A percentile compares a stretch with the other conserved stretches of the same genome.
These are phyloP conservation scores for Mycena leptocephala DNA, from an alignment of 768 basidiomycete species.

Conservation along the genomic window DNA sequence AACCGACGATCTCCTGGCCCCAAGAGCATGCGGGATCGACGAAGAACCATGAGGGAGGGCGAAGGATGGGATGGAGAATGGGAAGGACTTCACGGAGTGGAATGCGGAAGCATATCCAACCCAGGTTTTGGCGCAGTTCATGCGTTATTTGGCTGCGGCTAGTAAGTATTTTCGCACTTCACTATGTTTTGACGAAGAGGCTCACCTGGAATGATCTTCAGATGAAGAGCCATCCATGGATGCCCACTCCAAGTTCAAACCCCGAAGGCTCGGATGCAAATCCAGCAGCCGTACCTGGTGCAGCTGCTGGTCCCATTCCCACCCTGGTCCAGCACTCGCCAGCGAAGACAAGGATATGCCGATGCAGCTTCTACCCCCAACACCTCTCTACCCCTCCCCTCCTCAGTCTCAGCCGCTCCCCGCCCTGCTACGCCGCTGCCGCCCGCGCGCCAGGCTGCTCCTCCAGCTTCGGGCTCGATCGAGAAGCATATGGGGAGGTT, in stretches of 20 bases:
- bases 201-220: background rate
- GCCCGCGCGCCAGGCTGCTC: background rate
- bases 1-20: too few species aligned
- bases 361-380: background rate
- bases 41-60: too few species aligned
- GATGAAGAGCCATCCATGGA: background rate
- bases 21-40: conserved; percentile 1
- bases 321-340: too few species aligned
- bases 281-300: too few species aligned
- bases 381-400: too few species aligned
- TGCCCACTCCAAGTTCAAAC: too few species aligned
- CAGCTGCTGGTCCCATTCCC: background rate
- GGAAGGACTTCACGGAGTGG: background rate
- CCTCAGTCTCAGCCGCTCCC: background rate
- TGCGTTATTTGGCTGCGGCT: background rate
- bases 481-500: background rate
- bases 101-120: background rate
- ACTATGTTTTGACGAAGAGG: background rate
- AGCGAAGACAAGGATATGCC: background rate
- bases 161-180: background rate
- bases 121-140: background rate
- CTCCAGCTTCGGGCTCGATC: background rate
- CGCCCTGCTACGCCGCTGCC: background rate
- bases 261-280: too few species aligned
- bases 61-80: background rate